A percentile compares a stretch with the other conserved stretches of the same genome.
Evolutionary conservation across 2,329 filamentous ascomycete genomes (phyloP).

Genomic region (Didymella pomorum): DNA sequence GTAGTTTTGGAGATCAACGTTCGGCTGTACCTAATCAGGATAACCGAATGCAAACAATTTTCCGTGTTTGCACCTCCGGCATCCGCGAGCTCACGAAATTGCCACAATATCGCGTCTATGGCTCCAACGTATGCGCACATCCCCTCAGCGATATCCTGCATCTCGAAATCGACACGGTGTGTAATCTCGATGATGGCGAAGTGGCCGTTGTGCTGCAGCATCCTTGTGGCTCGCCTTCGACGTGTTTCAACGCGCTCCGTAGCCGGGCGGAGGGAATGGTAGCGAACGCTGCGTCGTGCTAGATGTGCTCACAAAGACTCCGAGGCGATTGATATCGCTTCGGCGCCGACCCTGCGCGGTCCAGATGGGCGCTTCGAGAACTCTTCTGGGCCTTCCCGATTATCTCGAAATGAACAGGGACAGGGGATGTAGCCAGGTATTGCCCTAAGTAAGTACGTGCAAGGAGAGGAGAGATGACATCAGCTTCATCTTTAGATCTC

Average conservation of each 20-base stretch:
- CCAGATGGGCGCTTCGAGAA: neutral
- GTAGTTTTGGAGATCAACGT: neutral
- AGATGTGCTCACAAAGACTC: neutral
- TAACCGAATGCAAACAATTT: neutral
- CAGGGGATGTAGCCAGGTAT: neutral
- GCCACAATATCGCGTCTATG: neutral
- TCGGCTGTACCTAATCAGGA: constrained; percentile 6
- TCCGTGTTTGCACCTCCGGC: neutral
- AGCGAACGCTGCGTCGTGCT: neutral
- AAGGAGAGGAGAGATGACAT: neutral
- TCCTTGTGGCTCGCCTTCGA: neutral
- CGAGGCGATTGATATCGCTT: neutral
- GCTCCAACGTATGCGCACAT: neutral
- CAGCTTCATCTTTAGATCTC: neutral
- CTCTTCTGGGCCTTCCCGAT: neutral
- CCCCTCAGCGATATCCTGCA: neutral
- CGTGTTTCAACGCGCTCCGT: neutral
- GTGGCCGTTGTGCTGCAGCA: neutral
- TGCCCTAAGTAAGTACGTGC: neutral
- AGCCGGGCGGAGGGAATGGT: neutral
- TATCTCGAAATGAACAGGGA: neutral
- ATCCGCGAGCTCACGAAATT: neutral
- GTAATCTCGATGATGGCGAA: neutral
- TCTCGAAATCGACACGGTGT: neutral
- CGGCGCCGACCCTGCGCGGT: neutral